These are phyloP conservation scores for Sporobolomyces pararoseus DNA, from an alignment of 768 basidiomycete genomes.

Conservation along the genomic window DNA sequence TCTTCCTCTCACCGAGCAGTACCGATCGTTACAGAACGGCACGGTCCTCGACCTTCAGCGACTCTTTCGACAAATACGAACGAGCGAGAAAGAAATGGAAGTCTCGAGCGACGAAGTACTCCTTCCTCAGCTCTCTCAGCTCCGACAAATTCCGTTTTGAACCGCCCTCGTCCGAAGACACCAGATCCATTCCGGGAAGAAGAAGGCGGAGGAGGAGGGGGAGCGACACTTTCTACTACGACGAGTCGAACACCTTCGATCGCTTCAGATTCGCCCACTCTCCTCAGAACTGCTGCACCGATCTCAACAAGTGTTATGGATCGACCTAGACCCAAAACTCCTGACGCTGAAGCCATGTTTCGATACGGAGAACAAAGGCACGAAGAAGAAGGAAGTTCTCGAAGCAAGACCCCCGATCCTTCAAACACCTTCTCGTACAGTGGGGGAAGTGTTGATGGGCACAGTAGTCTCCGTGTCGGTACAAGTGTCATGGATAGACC, in stretches of 20 bases:
- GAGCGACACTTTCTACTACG: too few relatives aligned
- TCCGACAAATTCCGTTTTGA: not conserved
- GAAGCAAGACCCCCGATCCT: not conserved
- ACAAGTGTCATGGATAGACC: constrained; percentile 25
- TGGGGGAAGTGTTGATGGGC: not conserved
- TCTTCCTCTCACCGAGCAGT: not conserved
- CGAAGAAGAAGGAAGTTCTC: not conserved
- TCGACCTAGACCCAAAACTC: constrained; percentile 8
- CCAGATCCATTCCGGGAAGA: too few relatives aligned
- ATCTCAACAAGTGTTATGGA: constrained; percentile 1
- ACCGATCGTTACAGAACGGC: not conserved
- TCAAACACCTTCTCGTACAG: not conserved
- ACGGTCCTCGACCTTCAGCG: not conserved
- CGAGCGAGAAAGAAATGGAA: too few relatives aligned
- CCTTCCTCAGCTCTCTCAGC: not conserved
- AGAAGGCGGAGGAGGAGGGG: too few relatives aligned
- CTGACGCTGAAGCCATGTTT: constrained; percentile 1
- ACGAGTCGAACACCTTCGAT: too few relatives aligned
- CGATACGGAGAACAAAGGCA: not conserved
- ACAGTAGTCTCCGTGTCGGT: not conserved
- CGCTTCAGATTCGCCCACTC: too few relatives aligned
- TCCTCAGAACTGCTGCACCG: too few relatives aligned
- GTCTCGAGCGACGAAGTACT: not conserved
- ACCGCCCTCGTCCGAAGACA: too few relatives aligned
- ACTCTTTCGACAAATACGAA: not conserved